Conservation (phyloP, 2,329 filamentous ascomycete species). For the Apiospora malaysiana region DNA sequence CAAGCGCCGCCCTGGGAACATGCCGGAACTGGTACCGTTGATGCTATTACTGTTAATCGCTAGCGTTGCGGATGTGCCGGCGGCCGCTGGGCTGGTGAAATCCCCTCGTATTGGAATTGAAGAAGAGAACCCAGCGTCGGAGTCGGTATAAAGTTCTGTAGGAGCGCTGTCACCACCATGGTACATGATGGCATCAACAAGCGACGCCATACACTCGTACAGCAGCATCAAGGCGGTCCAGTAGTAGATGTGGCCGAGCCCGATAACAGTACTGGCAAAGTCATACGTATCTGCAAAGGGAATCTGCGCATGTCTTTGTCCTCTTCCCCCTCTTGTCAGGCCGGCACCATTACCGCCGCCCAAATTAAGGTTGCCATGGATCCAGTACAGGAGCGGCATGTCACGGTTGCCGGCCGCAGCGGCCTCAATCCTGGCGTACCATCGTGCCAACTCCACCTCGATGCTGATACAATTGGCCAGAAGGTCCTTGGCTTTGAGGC, state of each 20-base stretch:
- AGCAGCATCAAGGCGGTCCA: conserved; percentile 59
- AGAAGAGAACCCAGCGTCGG: neutral
- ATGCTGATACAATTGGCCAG: conserved; percentile 53
- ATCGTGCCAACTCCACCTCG: conserved; percentile 54
- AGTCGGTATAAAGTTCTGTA: neutral
- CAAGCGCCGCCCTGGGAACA: neutral
- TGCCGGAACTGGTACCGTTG: neutral
- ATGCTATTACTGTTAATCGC: conserved; percentile 41
- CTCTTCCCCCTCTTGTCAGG: neutral
- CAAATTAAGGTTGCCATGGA: conserved; percentile 33
- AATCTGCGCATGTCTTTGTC: conserved; percentile 38
- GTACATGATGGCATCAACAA: conserved; percentile 52
- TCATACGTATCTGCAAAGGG: conserved; percentile 53
- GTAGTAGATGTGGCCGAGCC: conserved; percentile 58
- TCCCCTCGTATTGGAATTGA: neutral
- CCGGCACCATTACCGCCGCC: neutral
- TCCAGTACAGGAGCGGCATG: conserved; percentile 47
- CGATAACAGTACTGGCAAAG: conserved; percentile 51
- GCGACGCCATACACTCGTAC: conserved; percentile 52
- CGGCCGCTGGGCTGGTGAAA: neutral
- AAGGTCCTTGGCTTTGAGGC: conserved; percentile 53
- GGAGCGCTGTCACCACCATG: conserved; percentile 45
- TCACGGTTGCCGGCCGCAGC: conserved; percentile 32
- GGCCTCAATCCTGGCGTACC: conserved; percentile 46
- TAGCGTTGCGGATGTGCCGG: neutral